Base-by-base conservation (phyloP, 2,329 filamentous ascomycete genomes). In the Xylariomycetidae sp. region DNA sequence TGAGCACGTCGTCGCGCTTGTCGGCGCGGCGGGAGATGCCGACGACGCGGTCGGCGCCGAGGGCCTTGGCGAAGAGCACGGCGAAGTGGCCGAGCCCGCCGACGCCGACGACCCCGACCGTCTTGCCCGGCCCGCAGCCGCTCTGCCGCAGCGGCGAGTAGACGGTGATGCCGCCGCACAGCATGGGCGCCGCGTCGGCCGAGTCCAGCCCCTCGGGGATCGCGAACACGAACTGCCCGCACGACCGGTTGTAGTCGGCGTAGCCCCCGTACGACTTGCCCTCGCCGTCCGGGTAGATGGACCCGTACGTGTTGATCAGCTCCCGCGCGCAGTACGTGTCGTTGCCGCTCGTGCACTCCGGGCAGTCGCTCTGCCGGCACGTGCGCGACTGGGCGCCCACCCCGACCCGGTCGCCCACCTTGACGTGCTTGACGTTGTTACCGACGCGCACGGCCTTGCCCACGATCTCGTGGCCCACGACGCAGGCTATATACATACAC, bases 71-170 rank as follows among this genome's bases (percentile, higher is more conserved):
- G 50, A 77, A 84, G 27, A 84, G 59, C 10, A 87, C 59, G 3
- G 74, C 83, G 42, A 85, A 79, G 57, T 87, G 81, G 0, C 82
- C 82, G 1, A 86, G 57, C 2, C 82, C 81, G 3, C 82, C 82
- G 16, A 86, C 64, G 1, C 82, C 82, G 16, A 86, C 62, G 37
- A 86, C 75, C 0, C 80, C 82, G 3, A 88, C 79, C 4, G 58
- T 68, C 60, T 82, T 85, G 2, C 81, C 82, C 0, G 80, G 80
- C 0, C 82, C 83, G 27, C 70, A 74, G 2, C 76, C 78, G 44
- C 84, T 74, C 33, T 75, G 67, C 44, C 66, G 69, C 34, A 88
- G 56, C 1, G 83, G 82, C 4, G 69, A 65, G 51, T 72, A 88
- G 4, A 80, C 67, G 0, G 82, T 87, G 17, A 86, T 69, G 10